Base-by-base conservation (phyloP, 306 rosid species). In the Corylus avellana region DNA sequence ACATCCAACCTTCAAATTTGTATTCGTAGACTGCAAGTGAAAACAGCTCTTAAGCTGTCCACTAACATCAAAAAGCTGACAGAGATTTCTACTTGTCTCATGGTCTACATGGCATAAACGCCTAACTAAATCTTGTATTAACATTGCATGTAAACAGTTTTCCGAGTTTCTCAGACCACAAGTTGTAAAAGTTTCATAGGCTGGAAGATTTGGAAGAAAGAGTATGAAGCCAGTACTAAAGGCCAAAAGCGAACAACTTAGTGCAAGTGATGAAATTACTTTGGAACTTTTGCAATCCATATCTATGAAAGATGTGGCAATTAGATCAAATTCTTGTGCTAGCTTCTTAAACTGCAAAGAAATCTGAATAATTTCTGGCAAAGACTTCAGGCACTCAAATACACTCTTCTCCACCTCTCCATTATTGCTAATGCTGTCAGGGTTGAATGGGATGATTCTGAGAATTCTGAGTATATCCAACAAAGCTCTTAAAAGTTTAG, bases 241-340 rank as follows among this genome's bases (percentile, higher is more conserved):
- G 50, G 94, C 93, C 80, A 92, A 81, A 67, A 92, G n/a, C 1
- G 93, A 90, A 81, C 85, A 81, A 78, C 84, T 79, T 20, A 88
- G 57, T 54, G 89, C 82, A 81, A 88, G 90, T 11, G 85, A 82
- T 9, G 90, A 81, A 73, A 87, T 83, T 62, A 82, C 69, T 44
- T 72, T 70, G 44, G 82, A 81, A 72, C 93, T 87, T 76, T 81
- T 80, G 11, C 56, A 61, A 72, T 90, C 97, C 47, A 89, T 92
- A 80, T 79, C 91, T 48, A 90, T 54, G 78, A 87, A 89, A 74
- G 93, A 79, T 13, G 79, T 62, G 32, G 76, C 70, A 53, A 88
- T 56, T 57, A 90, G 86, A 75, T 90, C 91, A 74, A 89, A 79
- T 73, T 86, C 91, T 4, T 58, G 72, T 61, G 93, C 85, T 29